phyloP scores from a whole-genome alignment of 148 eudicot species.

The Persicaria maculosa region DNA sequence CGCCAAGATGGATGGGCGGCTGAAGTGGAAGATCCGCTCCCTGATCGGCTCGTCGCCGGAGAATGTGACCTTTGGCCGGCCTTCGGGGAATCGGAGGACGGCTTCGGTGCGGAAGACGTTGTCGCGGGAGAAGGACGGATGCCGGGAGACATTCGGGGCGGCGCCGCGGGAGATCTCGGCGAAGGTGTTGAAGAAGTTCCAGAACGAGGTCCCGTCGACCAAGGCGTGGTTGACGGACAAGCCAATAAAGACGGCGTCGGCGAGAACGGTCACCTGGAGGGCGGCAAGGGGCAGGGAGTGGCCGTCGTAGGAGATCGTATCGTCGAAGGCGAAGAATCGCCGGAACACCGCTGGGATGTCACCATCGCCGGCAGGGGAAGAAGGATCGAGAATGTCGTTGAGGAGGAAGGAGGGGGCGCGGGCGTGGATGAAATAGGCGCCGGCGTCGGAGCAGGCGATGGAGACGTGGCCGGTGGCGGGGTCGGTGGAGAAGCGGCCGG shows the following conservation, averaged over 20 bases:
- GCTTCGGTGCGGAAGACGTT: constrained; percentile 22
- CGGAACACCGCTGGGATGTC: constrained; percentile 26
- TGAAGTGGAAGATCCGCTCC: constrained; percentile 65
- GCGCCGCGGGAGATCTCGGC: constrained; percentile 28
- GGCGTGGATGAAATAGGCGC: constrained; percentile 42
- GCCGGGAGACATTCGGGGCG: constrained; percentile 12
- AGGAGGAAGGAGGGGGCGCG: constrained; percentile 17
- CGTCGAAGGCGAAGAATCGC: constrained; percentile 25
- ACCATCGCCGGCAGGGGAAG: not conserved
- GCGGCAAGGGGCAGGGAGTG: constrained; percentile 36
- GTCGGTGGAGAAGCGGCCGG: constrained; percentile 58
- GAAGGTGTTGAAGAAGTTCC: constrained; percentile 48
- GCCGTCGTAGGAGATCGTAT: constrained; percentile 34
- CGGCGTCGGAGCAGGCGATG: constrained; percentile 54
- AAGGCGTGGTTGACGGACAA: constrained; percentile 47
- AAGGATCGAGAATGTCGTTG: constrained; percentile 16
- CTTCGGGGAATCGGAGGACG: constrained; percentile 32
- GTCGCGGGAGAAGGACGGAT: constrained; percentile 24
- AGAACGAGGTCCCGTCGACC: constrained; percentile 48
- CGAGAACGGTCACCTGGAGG: constrained; percentile 52
- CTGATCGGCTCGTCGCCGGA: constrained; percentile 29
- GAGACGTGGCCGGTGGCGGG: constrained; percentile 32
- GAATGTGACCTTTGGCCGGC: constrained; percentile 24
- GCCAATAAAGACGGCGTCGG: constrained; percentile 52
- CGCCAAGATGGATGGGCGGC: constrained; percentile 32